Base-by-base conservation (phyloP, 2,329 filamentous ascomycete species). In the Erysiphe pulchra region DNA sequence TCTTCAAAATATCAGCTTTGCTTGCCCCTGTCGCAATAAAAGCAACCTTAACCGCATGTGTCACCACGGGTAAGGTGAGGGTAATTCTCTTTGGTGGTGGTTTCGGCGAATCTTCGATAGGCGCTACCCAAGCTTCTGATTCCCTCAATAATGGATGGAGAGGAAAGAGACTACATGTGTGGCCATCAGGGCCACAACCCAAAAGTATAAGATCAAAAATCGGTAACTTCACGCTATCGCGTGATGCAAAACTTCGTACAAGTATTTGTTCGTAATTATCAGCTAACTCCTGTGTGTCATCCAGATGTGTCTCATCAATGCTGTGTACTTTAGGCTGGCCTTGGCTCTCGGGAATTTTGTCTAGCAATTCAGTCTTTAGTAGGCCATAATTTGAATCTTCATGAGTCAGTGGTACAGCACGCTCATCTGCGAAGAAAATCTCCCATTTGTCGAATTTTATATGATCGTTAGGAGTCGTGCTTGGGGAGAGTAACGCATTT, bases 341-440 rank as follows among this genome's bases (percentile, higher is more conserved):
- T 51, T 73, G 58, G 46, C 69, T 69, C 41, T 67, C 62, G 38
- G 86, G 84, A 50, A 95, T 80, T 66, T 92, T 87, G 65, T 86
- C 78, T 50, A 98, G 69, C 44, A 94, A 69, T 64, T 94, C 85
- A 42, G 75, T 67, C 67, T 93, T 90, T 54, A 95, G 65, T 40
- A 94, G 74, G 49, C 68, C 75, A 65, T 94, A 93, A 66, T 95
- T 98, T 66, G 85, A 93, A 66, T 98, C 87, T 52, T 75, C 71
- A 64, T 95, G 80, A 61, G 90, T 77, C 54, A 94, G 77, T 18
- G 90, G 81, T 45, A 95, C 90, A 54, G 83, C 83, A 57, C 90
- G 82, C 69, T 98, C 90, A 60, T 98, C 90, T 58, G 87, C 87
- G 63, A 94, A 95, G 70, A 95, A 98, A 58, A 98, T 83, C 57